Evolutionary conservation across 2,329 filamentous ascomycete genomes (phyloP), one percentile per base, ranked within the genome.

Genomic region (Colletotrichum spaethianum): DNA sequence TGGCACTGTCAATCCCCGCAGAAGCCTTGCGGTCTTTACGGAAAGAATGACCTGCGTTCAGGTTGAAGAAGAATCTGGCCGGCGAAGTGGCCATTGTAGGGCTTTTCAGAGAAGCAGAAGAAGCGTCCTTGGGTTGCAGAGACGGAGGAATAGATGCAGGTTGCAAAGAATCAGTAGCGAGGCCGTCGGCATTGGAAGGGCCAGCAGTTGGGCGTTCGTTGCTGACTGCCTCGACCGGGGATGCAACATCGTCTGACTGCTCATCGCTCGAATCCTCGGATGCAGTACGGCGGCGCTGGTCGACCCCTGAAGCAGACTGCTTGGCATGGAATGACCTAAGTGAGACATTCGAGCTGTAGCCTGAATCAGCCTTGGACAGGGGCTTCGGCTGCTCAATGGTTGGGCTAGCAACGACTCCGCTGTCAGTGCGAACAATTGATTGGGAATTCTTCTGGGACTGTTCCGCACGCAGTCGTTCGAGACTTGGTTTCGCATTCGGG

Each of bases 291-390:
- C 44, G 26, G 20, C 20, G 26, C 16, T 62, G 60, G 33, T 38
- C 63, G n/a, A 48, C 56, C 28, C 44, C 56, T 18, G 14, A 18
- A 11, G 38, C 67, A 50, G 63, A 55, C 70, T 80, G 83, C 11
- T 79, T 76, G 28, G 82, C 80, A 64, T 78, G 82, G n/a, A 88
- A 83, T 0, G 89, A 91, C 48, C 87, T 84, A 23, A 90, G 78
- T 16, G 90, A 91, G 5, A 88, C 81, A 75, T 87, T 90, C 9
- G 89, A 91, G 75, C 88, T 88, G 75, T 91, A 92, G 20, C 89
- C 89, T 33, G 89, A 91, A 75, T 91, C 89, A 48, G 88, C 85
- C 73, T 90, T 90, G 40, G 86, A 84, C n/a, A 89, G 79, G 6
- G 85, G 79, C 66, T 84, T 86, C 20, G 80, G 80, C 1, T 71